Percentiles rank a stretch among this genome's conserved stretches.
These are phyloP conservation scores for Leonotis leonurus DNA, from an alignment of 257 asterid species.

Conservation along the genomic window DNA sequence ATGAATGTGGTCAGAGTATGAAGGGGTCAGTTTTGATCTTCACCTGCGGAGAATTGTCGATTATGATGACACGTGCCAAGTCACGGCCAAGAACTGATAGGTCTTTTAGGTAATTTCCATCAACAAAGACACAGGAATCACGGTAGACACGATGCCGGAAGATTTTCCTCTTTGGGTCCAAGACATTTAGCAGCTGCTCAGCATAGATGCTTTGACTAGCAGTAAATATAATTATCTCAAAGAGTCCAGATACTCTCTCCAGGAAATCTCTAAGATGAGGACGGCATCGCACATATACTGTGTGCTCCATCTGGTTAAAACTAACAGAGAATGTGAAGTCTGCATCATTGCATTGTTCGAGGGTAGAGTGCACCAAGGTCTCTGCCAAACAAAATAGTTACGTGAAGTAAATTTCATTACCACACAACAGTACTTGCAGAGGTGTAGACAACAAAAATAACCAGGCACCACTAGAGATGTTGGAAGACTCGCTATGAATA, in stretches of 20 bases:
- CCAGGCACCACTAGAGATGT: neutral
- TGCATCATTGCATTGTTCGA: constrained; percentile 76
- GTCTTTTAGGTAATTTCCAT: constrained; percentile 92
- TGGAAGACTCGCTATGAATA: neutral
- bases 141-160: constrained; percentile 95
- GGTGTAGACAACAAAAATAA: neutral
- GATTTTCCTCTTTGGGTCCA: constrained; percentile 85
- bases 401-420: constrained; percentile 1
- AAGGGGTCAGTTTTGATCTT: constrained; percentile 13
- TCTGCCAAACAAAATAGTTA: constrained; percentile 46
- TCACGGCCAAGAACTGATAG: constrained; percentile 98
- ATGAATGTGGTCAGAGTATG: neutral
- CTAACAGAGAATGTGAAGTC: constrained; percentile 87
- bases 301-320: constrained; percentile 68
- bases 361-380: constrained; percentile 97
- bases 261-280: constrained; percentile 80
- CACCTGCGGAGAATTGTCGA: constrained; percentile 99
- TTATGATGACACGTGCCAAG: constrained; percentile 66
- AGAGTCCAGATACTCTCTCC: constrained; percentile 64
- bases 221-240: constrained; percentile 88
- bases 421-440: neutral
- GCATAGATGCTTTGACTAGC: constrained; percentile 99
- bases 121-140: constrained; percentile 82
- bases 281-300: constrained; percentile 80
- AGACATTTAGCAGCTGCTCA: constrained; percentile 75